Percentiles rank a stretch among this genome's conserved stretches.
Evolutionary conservation across 2,329 filamentous ascomycete species (phyloP).

Genomic region (Cyanodermella asteris): DNA sequence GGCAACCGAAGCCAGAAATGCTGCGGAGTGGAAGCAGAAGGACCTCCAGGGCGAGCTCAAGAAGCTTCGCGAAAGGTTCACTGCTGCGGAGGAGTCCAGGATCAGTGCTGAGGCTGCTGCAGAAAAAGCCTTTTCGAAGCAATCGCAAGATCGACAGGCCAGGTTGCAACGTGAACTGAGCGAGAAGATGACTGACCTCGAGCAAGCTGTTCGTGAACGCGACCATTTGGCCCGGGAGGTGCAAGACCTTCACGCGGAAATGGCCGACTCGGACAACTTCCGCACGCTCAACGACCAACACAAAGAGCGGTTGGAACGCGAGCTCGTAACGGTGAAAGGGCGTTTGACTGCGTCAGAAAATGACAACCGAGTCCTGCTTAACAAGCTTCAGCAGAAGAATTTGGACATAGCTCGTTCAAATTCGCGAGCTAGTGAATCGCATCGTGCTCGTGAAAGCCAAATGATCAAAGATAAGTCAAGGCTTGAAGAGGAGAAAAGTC

Average conservation of each 20-base stretch:
- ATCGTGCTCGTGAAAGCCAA: conserved; percentile 51
- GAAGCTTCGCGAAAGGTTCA: conserved; percentile 59
- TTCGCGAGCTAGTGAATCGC: conserved; percentile 65
- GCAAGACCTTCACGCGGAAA: conserved; percentile 66
- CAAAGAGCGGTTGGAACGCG: conserved; percentile 79
- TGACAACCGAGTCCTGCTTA: conserved; percentile 82
- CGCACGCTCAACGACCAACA: conserved; percentile 78
- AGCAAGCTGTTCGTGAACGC: conserved; percentile 62
- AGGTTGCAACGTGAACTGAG: conserved; percentile 63
- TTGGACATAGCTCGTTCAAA: conserved; percentile 83
- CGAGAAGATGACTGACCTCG: conserved; percentile 50
- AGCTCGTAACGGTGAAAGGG: conserved; percentile 77
- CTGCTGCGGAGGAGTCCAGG: conserved; percentile 67
- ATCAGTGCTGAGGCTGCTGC: conserved; percentile 60
- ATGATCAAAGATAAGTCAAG: conserved; percentile 67
- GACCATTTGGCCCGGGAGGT: conserved; percentile 56
- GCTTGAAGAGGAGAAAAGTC: conserved; percentile 61
- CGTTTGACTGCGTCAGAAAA: conserved; percentile 83
- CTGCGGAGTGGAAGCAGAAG: conserved; percentile 70
- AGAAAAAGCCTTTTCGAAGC: conserved; percentile 54
- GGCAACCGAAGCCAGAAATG: conserved; percentile 57
- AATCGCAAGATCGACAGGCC: conserved; percentile 60
- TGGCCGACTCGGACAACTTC: conserved; percentile 74
- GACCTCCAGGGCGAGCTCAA: conserved; percentile 74
- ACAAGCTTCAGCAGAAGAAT: conserved; percentile 94